Evolutionary conservation across 2,329 filamentous ascomycete species (phyloP).

Genomic region (Simplicillium aogashimaense): DNA sequence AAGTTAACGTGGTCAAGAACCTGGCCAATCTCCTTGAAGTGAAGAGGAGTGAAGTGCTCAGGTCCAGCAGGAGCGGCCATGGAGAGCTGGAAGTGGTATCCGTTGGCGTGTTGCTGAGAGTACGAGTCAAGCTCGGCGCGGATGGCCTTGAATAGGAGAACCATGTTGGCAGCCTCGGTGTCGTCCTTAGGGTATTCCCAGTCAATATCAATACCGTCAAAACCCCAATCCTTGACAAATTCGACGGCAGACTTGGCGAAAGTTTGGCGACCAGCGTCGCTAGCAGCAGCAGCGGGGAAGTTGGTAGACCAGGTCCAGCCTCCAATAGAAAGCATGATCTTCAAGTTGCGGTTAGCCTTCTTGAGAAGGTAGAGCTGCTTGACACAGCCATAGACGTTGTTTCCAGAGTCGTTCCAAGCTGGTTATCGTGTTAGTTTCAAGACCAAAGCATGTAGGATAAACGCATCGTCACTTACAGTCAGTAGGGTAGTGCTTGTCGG

Average conservation of each 20-base stretch:
- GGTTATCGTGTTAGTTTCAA: slow-evolving; percentile 1
- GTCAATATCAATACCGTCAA: slow-evolving; percentile 36
- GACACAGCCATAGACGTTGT: slow-evolving; percentile 66
- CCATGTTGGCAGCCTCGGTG: slow-evolving; percentile 27
- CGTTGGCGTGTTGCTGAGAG: slow-evolving; percentile 17
- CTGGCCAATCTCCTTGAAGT: slow-evolving; percentile 32
- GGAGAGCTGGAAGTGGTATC: slow-evolving; percentile 39
- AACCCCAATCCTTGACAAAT: slow-evolving; percentile 63
- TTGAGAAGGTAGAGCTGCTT: slow-evolving; percentile 72
- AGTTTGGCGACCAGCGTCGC: slow-evolving; percentile 45
- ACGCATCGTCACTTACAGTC: slow-evolving; percentile 41
- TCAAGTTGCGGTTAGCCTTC: slow-evolving; percentile 64
- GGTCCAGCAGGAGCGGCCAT: slow-evolving; percentile 39
- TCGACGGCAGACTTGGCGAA: slow-evolving; percentile 63
- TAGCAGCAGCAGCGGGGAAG: slow-evolving; percentile 57
- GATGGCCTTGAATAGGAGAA: slow-evolving; percentile 28
- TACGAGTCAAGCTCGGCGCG: slow-evolving; percentile 36
- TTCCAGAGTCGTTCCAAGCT: slow-evolving; percentile 49
- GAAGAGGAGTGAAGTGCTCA: slow-evolving; percentile 33
- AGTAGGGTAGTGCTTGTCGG: slow-evolving; percentile 59
- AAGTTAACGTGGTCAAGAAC: slow-evolving; percentile 47
- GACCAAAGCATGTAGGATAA: background rate
- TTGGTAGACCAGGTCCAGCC: slow-evolving; percentile 74
- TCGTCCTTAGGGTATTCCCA: slow-evolving; percentile 23
- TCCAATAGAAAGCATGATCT: slow-evolving; percentile 67